phyloP scores from a whole-genome alignment of 306 rosid genomes.

The cucumber (Cucumis sativus) region DNA sequence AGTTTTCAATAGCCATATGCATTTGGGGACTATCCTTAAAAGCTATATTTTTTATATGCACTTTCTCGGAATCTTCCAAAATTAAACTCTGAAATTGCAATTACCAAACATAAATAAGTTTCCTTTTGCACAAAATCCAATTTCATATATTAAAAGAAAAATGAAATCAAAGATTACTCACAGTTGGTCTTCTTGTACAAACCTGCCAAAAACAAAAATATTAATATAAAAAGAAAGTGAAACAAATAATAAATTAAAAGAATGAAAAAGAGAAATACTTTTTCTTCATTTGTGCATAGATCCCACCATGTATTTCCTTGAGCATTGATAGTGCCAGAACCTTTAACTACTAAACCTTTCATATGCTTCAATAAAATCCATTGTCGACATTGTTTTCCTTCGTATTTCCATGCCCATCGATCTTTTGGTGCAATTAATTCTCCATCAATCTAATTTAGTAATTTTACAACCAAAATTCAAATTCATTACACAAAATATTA shows the following conservation, averaged over 20 bases:
- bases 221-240: not conserved
- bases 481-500: too few species aligned
- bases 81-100: not conserved
- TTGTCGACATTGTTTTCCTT: not conserved
- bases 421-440: not conserved
- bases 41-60: not conserved
- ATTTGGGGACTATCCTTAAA: slow-evolving; percentile 9
- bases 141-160: not conserved
- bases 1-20: not conserved
- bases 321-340: slow-evolving; percentile 4
- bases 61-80: not conserved
- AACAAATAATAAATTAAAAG: not conserved
- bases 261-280: not conserved
- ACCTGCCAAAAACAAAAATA: not conserved
- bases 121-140: too few species aligned
- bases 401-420: not conserved
- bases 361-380: slow-evolving; percentile 1
- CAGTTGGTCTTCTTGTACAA: slow-evolving; percentile 1
- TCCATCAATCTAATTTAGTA: not conserved
- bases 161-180: not conserved
- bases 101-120: too few species aligned
- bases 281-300: not conserved
- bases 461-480: too few species aligned
- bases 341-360: not conserved
- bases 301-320: slow-evolving; percentile 1